Evolutionary conservation across 208 protist species (phyloP).

Genomic region (Trypanosoma vivax): DNA sequence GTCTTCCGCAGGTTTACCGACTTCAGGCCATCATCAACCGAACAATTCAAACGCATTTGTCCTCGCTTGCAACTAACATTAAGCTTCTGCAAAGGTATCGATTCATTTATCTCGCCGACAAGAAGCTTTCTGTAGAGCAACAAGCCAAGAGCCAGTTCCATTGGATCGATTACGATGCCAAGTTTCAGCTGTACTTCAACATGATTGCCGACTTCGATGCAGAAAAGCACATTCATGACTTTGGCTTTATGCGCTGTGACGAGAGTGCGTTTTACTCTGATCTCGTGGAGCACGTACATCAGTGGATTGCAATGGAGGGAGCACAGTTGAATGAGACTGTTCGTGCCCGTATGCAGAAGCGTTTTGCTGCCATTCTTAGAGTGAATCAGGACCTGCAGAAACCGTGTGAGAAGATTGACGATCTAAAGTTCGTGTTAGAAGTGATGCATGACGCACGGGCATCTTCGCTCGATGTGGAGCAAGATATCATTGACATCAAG

Average conservation of each 20-base stretch:
- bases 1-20: slow-evolving; percentile 85
- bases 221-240: slow-evolving; percentile 80
- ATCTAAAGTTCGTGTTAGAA: slow-evolving; percentile 93
- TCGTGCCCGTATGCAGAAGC: slow-evolving; percentile 66
- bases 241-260: slow-evolving; percentile 95
- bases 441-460: slow-evolving; percentile 89
- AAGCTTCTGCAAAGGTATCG: slow-evolving; percentile 92
- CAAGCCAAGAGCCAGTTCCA: slow-evolving; percentile 90
- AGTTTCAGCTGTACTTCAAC: slow-evolving; percentile 92
- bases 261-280: slow-evolving; percentile 85
- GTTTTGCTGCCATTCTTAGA: slow-evolving; percentile 63
- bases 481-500: slow-evolving; percentile 90
- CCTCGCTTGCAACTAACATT: slow-evolving; percentile 84
- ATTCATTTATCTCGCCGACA: slow-evolving; percentile 91
- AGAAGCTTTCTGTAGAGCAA: slow-evolving; percentile 92
- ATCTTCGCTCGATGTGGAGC: slow-evolving; percentile 89
- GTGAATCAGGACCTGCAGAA: slow-evolving; percentile 85
- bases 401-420: slow-evolving; percentile 92
- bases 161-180: slow-evolving; percentile 94
- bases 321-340: slow-evolving; percentile 90
- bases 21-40: slow-evolving; percentile 87
- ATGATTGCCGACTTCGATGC: slow-evolving; percentile 90
- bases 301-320: slow-evolving; percentile 93
- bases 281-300: slow-evolving; percentile 86
- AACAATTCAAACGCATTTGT: slow-evolving; percentile 88